phyloP scores from a whole-genome alignment of 2,329 filamentous ascomycete genomes.

The Apiospora marii region DNA sequence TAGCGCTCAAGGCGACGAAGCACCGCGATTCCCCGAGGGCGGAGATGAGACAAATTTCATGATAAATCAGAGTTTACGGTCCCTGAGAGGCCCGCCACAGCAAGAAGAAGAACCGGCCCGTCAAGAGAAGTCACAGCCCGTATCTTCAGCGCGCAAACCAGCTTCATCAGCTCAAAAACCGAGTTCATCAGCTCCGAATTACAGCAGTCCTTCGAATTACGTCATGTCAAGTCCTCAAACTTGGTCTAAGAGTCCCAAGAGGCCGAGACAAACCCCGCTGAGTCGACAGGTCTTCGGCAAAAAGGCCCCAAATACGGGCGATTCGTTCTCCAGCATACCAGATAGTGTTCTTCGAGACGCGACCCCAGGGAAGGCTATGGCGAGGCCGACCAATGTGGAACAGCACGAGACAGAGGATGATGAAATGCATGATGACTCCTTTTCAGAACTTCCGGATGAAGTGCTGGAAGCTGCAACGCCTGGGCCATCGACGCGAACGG shows the following conservation, averaged over 20 bases:
- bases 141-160: background rate
- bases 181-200: constrained; percentile 24
- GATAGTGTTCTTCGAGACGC: constrained; percentile 43
- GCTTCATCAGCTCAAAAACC: constrained; percentile 20
- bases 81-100: constrained; percentile 48
- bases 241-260: constrained; percentile 46
- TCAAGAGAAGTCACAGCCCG: constrained; percentile 29
- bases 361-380: constrained; percentile 39
- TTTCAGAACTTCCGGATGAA: constrained; percentile 62
- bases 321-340: constrained; percentile 47
- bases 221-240: constrained; percentile 31
- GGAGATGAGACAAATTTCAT: constrained; percentile 65
- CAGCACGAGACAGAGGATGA: constrained; percentile 35
- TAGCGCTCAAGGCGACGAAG: constrained; percentile 39
- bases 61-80: constrained; percentile 62
- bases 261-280: constrained; percentile 42
- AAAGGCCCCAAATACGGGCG: constrained; percentile 41
- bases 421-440: constrained; percentile 60
- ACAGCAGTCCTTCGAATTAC: constrained; percentile 38
- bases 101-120: constrained; percentile 32
- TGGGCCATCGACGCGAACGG: constrained; percentile 37
- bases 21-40: constrained; percentile 49
- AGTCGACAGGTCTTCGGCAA: constrained; percentile 44
- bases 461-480: constrained; percentile 60
- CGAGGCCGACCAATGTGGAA: constrained; percentile 30